Percentiles rank a stretch among this genome's conserved stretches.
These are phyloP conservation scores for Thuja plicata DNA, from an alignment of 83 land plant species.

Conservation along the genomic window DNA sequence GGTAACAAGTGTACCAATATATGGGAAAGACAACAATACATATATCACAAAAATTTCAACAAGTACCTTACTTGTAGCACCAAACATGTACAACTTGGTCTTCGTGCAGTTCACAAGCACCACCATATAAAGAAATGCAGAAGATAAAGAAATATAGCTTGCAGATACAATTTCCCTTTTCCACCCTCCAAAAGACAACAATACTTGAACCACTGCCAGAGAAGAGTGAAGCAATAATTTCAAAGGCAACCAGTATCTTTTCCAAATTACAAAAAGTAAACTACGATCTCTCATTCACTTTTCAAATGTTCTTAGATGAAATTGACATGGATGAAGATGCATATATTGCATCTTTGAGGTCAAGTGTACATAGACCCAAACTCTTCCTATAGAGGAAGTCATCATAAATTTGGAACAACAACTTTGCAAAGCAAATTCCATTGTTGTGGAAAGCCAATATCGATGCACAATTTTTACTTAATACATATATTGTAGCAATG, in stretches of 20 bases:
- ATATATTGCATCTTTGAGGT: neutral
- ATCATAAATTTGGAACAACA: neutral
- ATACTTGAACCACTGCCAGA: neutral
- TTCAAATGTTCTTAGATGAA: neutral
- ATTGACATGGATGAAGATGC: neutral
- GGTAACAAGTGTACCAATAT: no score
- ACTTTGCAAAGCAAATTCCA: neutral
- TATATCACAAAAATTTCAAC: no score
- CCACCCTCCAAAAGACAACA: neutral
- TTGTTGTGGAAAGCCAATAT: neutral
- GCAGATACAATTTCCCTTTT: neutral
- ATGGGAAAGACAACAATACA: no score
- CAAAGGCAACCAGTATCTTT: neutral
- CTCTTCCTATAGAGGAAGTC: neutral
- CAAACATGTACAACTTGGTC: no score
- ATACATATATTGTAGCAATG: neutral
- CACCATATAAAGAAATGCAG: no score
- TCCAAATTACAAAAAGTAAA: neutral
- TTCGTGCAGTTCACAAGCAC: no score
- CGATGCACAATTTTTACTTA: neutral
- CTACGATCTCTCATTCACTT: neutral
- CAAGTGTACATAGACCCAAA: neutral
- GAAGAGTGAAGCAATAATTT: neutral
- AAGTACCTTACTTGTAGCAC: no score
- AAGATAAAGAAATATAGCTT: neutral